Evolutionary conservation across 345 rosid genomes (phyloP).

Genomic region (Brassica juncea): DNA sequence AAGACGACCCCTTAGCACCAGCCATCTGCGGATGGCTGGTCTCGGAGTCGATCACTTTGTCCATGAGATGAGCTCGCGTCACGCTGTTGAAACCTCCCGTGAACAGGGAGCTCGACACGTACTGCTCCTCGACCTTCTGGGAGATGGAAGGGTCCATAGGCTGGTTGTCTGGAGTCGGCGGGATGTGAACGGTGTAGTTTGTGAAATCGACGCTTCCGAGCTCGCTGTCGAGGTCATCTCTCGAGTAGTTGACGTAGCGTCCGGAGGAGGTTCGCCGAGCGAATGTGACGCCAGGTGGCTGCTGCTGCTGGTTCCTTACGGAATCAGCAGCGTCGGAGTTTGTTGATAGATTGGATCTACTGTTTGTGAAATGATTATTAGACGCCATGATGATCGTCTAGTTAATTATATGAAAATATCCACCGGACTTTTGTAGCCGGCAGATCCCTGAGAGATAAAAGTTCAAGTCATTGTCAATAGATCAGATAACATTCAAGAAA

Average conservation of each 20-base stretch:
- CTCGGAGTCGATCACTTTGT: not conserved
- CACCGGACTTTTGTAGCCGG: constrained; percentile 40
- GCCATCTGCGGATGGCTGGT: constrained; percentile 96
- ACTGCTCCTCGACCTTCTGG: constrained; percentile 33
- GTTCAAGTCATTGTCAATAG: constrained; percentile 14
- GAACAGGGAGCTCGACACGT: not conserved
- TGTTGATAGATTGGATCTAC: constrained; percentile 63
- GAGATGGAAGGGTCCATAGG: constrained; percentile 93
- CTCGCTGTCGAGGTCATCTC: constrained; percentile 95
- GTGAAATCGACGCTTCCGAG: constrained; percentile 72
- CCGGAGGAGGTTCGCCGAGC: constrained; percentile 69
- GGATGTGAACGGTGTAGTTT: constrained; percentile 82
- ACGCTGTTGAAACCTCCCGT: not conserved
- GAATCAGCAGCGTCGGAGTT: constrained; percentile 72
- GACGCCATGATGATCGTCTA: constrained; percentile 51
- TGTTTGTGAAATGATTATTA: constrained; percentile 60
- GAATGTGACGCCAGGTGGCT: constrained; percentile 56
- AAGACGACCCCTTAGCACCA: constrained; percentile 86
- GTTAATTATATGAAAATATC: not conserved
- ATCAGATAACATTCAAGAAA: not conserved
- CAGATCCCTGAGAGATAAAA: constrained; percentile 48
- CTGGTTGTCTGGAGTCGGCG: constrained; percentile 91
- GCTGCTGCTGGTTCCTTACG: constrained; percentile 48
- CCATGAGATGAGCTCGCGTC: not conserved
- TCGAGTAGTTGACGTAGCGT: constrained; percentile 80